Evolutionary conservation across 345 rosid genomes (phyloP).

Genomic region (Kernera saxatilis): DNA sequence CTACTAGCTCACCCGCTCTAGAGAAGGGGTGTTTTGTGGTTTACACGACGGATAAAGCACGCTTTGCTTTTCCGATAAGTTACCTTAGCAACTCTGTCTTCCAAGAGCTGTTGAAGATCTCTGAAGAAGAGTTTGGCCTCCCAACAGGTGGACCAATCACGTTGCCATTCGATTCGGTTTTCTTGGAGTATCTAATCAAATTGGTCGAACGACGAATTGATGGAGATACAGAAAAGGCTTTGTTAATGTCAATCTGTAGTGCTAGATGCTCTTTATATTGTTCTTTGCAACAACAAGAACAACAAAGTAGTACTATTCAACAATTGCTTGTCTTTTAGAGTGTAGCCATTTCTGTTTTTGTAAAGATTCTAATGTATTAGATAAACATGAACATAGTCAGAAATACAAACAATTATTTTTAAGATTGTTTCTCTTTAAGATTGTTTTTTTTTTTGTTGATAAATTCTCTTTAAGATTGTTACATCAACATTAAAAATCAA

Average conservation of each 20-base stretch:
- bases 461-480: no score
- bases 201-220: background rate
- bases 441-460: no score
- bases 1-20: background rate
- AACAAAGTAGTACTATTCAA: background rate
- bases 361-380: background rate
- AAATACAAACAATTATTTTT: background rate
- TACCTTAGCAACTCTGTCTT: slow-evolving; percentile 24
- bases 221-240: slow-evolving; percentile 13
- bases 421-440: background rate
- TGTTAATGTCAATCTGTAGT: slow-evolving; percentile 6
- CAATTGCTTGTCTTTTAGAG: background rate
- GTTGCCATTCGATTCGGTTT: slow-evolving; percentile 26
- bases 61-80: slow-evolving; percentile 6
- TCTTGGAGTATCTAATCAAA: slow-evolving; percentile 26
- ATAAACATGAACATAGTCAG: no score
- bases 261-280: background rate
- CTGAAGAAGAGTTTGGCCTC: slow-evolving; percentile 38
- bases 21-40: slow-evolving; percentile 32
- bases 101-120: slow-evolving; percentile 31
- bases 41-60: slow-evolving; percentile 19
- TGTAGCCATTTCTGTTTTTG: background rate
- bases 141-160: slow-evolving; percentile 24
- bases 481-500: no score
- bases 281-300: background rate